Conservation (phyloP, 768 basidiomycete genomes). For the Coprinellus aureogranulatus region DNA sequence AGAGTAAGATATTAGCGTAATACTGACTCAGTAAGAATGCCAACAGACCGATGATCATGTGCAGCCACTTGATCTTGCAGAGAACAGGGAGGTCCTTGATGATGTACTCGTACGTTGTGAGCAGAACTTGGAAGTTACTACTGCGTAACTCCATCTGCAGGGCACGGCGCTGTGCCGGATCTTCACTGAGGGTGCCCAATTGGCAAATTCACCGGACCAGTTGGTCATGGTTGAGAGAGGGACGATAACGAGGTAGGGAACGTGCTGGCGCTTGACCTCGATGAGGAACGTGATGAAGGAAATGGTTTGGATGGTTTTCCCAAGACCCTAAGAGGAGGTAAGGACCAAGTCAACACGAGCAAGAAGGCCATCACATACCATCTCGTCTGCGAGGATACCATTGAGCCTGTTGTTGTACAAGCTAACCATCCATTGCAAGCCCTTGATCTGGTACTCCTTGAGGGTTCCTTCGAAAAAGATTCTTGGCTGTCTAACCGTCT, state of each 20-base stretch:
- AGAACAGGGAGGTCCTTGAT: conserved; percentile 93
- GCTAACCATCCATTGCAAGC: conserved; percentile 97
- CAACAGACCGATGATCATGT: conserved; percentile 93
- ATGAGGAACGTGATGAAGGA: conserved; percentile 94
- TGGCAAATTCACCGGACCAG: conserved; percentile 95
- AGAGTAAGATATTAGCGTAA: conserved; percentile 1
- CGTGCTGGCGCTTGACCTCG: conserved; percentile 85
- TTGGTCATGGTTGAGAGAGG: conserved; percentile 96
- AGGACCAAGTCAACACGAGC: conserved; percentile 8
- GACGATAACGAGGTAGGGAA: conserved; percentile 93
- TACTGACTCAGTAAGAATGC: conserved; percentile 17
- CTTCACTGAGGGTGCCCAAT: conserved; percentile 87
- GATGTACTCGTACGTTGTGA: conserved; percentile 97
- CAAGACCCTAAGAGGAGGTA: conserved; percentile 66
- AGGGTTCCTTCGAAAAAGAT: conserved; percentile 84
- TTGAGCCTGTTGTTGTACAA: conserved; percentile 95
- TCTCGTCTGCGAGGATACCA: conserved; percentile 92
- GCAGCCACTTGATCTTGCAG: conserved; percentile 91
- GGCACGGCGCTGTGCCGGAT: conserved; percentile 73
- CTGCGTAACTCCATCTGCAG: conserved; percentile 75
- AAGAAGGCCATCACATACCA: conserved; percentile 48
- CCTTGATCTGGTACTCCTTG: conserved; percentile 94
- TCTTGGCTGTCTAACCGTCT: conserved; percentile 69
- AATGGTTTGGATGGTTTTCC: conserved; percentile 93
- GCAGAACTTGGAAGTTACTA: conserved; percentile 84